Evolutionary conservation across 208 protist genomes (phyloP), one percentile per base, ranked within the genome.

Genomic region (Spongospora subterranea): DNA sequence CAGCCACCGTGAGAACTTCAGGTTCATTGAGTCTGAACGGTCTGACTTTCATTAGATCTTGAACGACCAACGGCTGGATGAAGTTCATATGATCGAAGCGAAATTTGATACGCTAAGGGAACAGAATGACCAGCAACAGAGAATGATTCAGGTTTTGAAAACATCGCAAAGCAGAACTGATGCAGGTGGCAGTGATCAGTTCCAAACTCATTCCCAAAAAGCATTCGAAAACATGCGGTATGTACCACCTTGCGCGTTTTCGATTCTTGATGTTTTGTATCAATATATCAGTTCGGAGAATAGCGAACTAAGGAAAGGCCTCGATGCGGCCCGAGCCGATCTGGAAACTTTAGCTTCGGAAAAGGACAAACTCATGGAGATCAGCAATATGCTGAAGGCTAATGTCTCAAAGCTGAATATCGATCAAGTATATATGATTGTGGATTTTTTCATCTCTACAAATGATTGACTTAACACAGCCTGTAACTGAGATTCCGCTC

Each of bases 371-470:
- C 35, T 82, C 6, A 82, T 82, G 71, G 71, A 82, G 71, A 82
- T 82, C 35, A 82, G 71, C 40, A 82, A 82, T 43, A 82, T 82
- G 71, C n/a, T 82, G 71, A 82, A 82, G 35, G 71, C 71, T 6
- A 82, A 82, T 82, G n/a, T 82, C 35, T 35, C 71, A 35, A 35
- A 20, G 35, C 40, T 82, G 71, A 82, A 6, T 6, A 35, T 13
- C 6, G n/a, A 82, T 82, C 17, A 82, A 35, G 71, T 60, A 60
- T 60, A 29, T 60, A 29, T 24, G 6, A 6, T 60, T 24, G 24
- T 60, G 13, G 50, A 60, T 60, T 6, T n/a, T n/a, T n/a, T 60
- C 13, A 60, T 60, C 50, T 60, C 50, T 29, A 6, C 6, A 24
- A 60, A 24, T 29, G 13, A 29, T 60, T 29, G 6, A 24, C 50